A percentile compares a stretch with the other conserved stretches of the same genome.
Evolutionary conservation across 2,329 filamentous ascomycete species (phyloP).

Genomic region (Pseudonectria foliicola): DNA sequence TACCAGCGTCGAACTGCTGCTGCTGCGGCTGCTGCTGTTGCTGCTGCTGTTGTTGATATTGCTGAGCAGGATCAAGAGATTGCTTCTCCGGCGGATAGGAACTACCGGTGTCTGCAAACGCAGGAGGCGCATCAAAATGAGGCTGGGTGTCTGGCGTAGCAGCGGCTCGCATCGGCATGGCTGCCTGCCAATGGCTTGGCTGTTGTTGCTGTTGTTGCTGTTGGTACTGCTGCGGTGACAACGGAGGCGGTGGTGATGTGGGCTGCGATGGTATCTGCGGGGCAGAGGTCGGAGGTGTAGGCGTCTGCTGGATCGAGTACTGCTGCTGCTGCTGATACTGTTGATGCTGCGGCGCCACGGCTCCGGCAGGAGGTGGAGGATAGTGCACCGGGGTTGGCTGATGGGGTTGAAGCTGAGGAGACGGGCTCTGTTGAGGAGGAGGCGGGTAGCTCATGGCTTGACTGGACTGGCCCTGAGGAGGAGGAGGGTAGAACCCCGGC

Average conservation of each 20-base stretch:
- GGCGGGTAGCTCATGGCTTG: conserved; percentile 24
- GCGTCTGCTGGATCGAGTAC: conserved; percentile 8
- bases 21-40: conserved; percentile 14
- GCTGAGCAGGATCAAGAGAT: neutral
- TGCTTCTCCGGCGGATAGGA: conserved; percentile 25
- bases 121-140: conserved; percentile 21
- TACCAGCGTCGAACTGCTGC: conserved; percentile 25
- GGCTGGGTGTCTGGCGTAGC: conserved; percentile 19
- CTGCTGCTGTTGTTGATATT: conserved; percentile 11
- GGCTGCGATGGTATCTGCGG: conserved; percentile 19
- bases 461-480: conserved; percentile 27
- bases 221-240: conserved; percentile 12
- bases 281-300: conserved; percentile 2
- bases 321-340: conserved; percentile 18
- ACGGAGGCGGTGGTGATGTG: conserved; percentile 17
- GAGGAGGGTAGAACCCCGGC: conserved; percentile 40
- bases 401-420: conserved; percentile 23
- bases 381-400: conserved; percentile 19
- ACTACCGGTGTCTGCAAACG: conserved; percentile 13
- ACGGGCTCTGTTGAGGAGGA: conserved; percentile 25
- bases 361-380: conserved; percentile 20
- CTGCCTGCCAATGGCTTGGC: conserved; percentile 6
- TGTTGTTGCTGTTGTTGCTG: conserved; percentile 14
- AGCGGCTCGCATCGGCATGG: conserved; percentile 18
- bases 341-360: conserved; percentile 10